Evolutionary conservation across 352 stramenopile genomes (phyloP), one percentile per base, ranked within the genome.

Genomic region (Blastocystis sp.): DNA sequence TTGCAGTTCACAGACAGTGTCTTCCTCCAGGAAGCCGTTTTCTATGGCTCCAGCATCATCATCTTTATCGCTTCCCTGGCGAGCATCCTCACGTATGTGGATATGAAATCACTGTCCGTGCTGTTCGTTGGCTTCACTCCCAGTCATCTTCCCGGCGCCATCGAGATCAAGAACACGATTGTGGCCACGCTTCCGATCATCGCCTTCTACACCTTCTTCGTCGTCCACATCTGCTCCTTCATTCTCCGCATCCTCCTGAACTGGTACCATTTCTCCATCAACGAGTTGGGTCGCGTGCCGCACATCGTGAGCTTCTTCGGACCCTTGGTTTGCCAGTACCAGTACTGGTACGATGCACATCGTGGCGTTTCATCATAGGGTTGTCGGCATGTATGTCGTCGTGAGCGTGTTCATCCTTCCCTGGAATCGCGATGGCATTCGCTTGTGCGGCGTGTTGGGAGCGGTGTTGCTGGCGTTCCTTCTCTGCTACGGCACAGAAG

Each of bases 261-360:
- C 28, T 84, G 66, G 38, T 84, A 69, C 61, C 74, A 84, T 52
- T 84, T 84, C 34, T 84, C 74, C 7, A 62, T 84, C 45, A 62
- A 64, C 34, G n/a, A 84, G 17, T 19, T 84, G 52, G 52, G 66
- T 45, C 52, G 57, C 21, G 42, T 84, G 7, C 74, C 74, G 7
- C 74, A 42, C 4, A 69, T 84, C 28, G 7, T 84, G 10, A 84
- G 74, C 45, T 14, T 68, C 4, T 43, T 84, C 24, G 74, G 74
- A 19, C 74, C 74, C 34, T 48, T 84, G 3, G 40, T 84, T 10
- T 84, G 74, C 11, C n/a, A 84, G 9, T 84, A 84, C 52, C 74
- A 84, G 34, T 64, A 84, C n/a, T 84, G 74, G 74, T 76, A 76
- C 34, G 28, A 57, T 17, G 6, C 6, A 60, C n/a, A 7, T 21